A percentile compares a stretch with the other conserved stretches of the same genome.
These are phyloP conservation scores for Yamadazyma mexicana DNA, from an alignment of 1,139 yeast species.

Conservation along the genomic window DNA sequence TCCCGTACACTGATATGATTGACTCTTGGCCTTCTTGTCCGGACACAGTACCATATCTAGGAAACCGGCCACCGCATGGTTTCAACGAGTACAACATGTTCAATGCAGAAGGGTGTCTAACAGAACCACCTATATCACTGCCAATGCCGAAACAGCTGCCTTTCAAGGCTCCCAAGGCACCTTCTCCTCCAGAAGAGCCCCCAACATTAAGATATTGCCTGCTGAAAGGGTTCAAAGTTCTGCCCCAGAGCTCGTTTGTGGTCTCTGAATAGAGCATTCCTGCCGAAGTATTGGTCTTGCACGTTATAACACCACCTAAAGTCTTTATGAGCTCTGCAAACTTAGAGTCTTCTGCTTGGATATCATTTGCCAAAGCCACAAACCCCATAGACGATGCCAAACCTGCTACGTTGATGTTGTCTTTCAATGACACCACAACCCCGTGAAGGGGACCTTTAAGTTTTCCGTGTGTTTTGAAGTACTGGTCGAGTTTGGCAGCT, in stretches of 20 bases:
- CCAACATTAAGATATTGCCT: slow-evolving; percentile 23
- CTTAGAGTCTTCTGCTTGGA: slow-evolving; percentile 49
- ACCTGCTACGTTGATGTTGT: slow-evolving; percentile 60
- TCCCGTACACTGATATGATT: slow-evolving; percentile 13
- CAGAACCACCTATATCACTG: slow-evolving; percentile 66
- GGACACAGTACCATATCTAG: slow-evolving; percentile 13
- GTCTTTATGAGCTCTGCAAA: slow-evolving; percentile 51
- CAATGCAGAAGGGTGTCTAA: slow-evolving; percentile 56
- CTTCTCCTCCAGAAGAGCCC: slow-evolving; percentile 30
- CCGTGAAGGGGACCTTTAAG: slow-evolving; percentile 76
- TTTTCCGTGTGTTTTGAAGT: slow-evolving; percentile 50
- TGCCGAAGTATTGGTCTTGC: slow-evolving; percentile 39
- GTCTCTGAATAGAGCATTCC: slow-evolving; percentile 19
- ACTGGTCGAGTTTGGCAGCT: slow-evolving; percentile 32
- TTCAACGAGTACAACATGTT: slow-evolving; percentile 56
- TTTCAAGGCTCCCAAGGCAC: slow-evolving; percentile 20
- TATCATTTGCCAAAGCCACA: slow-evolving; percentile 43
- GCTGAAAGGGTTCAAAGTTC: slow-evolving; percentile 25
- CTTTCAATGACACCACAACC: slow-evolving; percentile 72
- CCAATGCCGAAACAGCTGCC: slow-evolving; percentile 40
- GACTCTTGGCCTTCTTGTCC: slow-evolving; percentile 16
- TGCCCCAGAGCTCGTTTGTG: slow-evolving; percentile 16
- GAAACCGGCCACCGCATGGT: slow-evolving; percentile 35
- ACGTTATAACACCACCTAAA: slow-evolving; percentile 62
- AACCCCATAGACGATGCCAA: slow-evolving; percentile 56